A percentile compares a stretch with the other conserved stretches of the same genome.
phyloP scores from a whole-genome alignment of 2,329 filamentous ascomycete genomes.

The Stachybotrys chartarum region DNA sequence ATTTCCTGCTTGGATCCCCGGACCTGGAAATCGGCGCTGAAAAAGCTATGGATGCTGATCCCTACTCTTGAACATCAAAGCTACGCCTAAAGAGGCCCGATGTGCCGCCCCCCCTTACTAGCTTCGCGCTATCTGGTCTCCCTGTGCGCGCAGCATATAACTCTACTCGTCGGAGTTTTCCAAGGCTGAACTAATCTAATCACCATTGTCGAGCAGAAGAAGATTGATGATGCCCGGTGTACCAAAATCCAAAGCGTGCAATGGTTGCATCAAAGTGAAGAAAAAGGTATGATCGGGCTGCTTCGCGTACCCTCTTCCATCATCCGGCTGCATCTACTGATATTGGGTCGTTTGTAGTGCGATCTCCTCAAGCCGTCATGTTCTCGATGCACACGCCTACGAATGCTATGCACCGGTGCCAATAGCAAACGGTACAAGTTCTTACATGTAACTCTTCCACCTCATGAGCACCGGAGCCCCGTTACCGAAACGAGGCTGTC shows the following conservation, averaged over 20 bases:
- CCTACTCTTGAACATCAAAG: background rate
- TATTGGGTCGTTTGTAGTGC: background rate
- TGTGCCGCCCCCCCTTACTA: background rate
- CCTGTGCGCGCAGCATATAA: background rate
- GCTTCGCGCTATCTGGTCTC: background rate
- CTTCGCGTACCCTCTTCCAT: background rate
- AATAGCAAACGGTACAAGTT: background rate
- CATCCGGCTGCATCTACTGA: background rate
- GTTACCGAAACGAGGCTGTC: background rate
- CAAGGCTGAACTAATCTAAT: background rate
- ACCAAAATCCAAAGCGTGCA: background rate
- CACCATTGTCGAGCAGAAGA: background rate
- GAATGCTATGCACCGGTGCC: background rate
- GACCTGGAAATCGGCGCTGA: background rate
- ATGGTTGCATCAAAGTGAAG: background rate
- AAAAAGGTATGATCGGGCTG: background rate
- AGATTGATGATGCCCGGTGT: background rate
- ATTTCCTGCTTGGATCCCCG: background rate
- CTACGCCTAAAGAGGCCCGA: background rate
- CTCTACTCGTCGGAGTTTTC: background rate
- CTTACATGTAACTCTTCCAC: background rate
- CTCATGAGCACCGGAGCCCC: background rate
- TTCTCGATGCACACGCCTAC: background rate
- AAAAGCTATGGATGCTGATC: background rate
- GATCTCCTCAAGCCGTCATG: background rate